Percentiles rank a stretch among this genome's conserved stretches.
Conservation (phyloP, 1,284 basidiomycete genomes). For the Athelia sp. region DNA sequence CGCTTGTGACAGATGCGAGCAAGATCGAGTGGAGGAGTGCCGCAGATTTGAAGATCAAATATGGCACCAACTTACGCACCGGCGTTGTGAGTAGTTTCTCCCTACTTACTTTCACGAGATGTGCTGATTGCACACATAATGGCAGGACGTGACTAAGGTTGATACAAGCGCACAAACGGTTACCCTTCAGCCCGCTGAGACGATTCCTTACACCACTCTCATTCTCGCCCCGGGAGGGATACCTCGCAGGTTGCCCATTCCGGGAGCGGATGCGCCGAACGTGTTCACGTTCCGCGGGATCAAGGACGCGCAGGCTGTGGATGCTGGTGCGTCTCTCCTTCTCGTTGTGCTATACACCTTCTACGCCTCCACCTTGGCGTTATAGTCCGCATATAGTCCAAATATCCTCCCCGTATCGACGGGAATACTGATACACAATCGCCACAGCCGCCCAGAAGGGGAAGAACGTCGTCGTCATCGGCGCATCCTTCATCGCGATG, state of each 20-base stretch:
- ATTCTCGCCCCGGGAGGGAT: slow-evolving; percentile 70
- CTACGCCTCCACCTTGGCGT: not conserved
- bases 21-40: slow-evolving; percentile 75
- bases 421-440: slow-evolving; percentile 1
- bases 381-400: too few species aligned
- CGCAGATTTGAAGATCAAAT: slow-evolving; percentile 77
- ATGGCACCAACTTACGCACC: slow-evolving; percentile 71
- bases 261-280: slow-evolving; percentile 73
- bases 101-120: not conserved
- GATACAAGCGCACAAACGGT: slow-evolving; percentile 60
- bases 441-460: slow-evolving; percentile 55
- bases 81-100: slow-evolving; percentile 45
- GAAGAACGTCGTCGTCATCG: slow-evolving; percentile 80
- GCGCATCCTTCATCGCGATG: slow-evolving; percentile 93
- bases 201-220: slow-evolving; percentile 65
- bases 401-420: too few species aligned
- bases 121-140: not conserved
- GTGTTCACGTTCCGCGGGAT: slow-evolving; percentile 76
- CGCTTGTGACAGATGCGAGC: slow-evolving; percentile 70
- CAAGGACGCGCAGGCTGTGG: slow-evolving; percentile 73
- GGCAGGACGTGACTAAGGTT: slow-evolving; percentile 38
- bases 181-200: slow-evolving; percentile 50
- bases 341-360: too few species aligned
- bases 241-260: slow-evolving; percentile 72
- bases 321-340: slow-evolving; percentile 43